These are phyloP conservation scores for Chrysanthemum makinoi DNA, from an alignment of 129 eudicot genomes.

Conservation along the genomic window DNA sequence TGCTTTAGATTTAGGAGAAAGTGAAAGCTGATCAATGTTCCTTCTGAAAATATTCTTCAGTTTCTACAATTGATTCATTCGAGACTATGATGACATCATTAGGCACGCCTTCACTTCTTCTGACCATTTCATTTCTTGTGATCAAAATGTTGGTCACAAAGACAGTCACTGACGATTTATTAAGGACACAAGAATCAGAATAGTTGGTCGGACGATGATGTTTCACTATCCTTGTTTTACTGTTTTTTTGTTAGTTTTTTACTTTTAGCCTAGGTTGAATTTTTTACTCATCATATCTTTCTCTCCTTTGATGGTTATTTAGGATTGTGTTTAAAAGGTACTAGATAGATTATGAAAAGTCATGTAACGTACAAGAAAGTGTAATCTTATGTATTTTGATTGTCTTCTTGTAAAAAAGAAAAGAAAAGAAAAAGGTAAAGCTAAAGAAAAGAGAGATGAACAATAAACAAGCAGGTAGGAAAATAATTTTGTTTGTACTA, in stretches of 20 bases:
- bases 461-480: too few relatives aligned
- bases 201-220: constrained; percentile 25
- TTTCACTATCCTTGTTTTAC: constrained; percentile 20
- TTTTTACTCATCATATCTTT: too few relatives aligned
- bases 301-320: too few relatives aligned
- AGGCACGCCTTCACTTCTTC: constrained; percentile 51
- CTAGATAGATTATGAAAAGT: too few relatives aligned
- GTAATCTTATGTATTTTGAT: too few relatives aligned
- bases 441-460: too few relatives aligned
- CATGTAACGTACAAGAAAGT: too few relatives aligned
- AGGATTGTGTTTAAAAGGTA: too few relatives aligned
- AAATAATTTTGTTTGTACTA: too few relatives aligned
- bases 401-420: too few relatives aligned
- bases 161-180: constrained; percentile 8
- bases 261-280: too few relatives aligned
- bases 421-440: too few relatives aligned
- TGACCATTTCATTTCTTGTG: background rate
- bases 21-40: constrained; percentile 26
- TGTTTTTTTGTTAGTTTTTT: background rate
- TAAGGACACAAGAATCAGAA: background rate
- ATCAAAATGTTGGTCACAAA: background rate
- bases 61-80: constrained; percentile 15
- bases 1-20: constrained; percentile 20
- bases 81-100: constrained; percentile 39
- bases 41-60: constrained; percentile 31